Conservation (phyloP, 1,284 basidiomycete genomes). For the Moniliella sp. region DNA sequence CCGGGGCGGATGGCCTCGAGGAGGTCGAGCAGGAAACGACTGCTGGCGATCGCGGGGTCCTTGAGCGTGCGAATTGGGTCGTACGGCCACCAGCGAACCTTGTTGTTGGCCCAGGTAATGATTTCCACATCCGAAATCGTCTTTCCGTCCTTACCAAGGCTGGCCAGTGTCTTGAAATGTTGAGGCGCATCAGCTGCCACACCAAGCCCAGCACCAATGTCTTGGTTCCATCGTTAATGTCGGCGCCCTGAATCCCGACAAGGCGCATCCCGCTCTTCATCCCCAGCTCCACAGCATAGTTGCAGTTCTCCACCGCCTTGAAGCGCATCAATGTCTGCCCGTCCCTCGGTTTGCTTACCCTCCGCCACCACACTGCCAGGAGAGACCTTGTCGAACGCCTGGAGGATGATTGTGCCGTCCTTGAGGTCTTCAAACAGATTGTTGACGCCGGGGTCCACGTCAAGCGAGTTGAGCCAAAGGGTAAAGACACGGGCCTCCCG, state of each 20-base stretch:
- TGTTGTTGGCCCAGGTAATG: conserved; percentile 76
- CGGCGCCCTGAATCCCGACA: conserved; percentile 86
- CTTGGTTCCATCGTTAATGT: too few relatives aligned
- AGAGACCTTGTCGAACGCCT: conserved; percentile 76
- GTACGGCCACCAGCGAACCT: conserved; percentile 52
- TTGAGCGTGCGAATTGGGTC: conserved; percentile 65
- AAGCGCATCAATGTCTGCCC: conserved; percentile 62
- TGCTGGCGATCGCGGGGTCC: conserved; percentile 66
- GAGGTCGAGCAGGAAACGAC: conserved; percentile 70
- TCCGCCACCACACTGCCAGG: conserved; percentile 67
- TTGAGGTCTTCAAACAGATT: too few relatives aligned
- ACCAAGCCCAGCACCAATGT: conserved; percentile 69
- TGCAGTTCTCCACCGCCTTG: conserved; percentile 91
- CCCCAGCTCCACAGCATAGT: conserved; percentile 68
- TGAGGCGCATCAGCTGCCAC: conserved; percentile 89
- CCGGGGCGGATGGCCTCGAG: conserved; percentile 69
- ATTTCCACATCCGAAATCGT: conserved; percentile 72
- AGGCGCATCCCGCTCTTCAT: conserved; percentile 69
- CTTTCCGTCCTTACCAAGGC: conserved; percentile 49
- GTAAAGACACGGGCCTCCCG: too few relatives aligned
- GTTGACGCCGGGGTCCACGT: conserved; percentile 76
- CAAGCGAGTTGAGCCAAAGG: conserved; percentile 80
- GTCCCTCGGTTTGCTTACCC: conserved; percentile 68
- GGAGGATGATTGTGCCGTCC: conserved; percentile 61
- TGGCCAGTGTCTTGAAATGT: conserved; percentile 64